Evolutionary conservation across 78 protist species (phyloP), one percentile per base, ranked within the genome.

Genomic region (Emiliania huxleyi): DNA sequence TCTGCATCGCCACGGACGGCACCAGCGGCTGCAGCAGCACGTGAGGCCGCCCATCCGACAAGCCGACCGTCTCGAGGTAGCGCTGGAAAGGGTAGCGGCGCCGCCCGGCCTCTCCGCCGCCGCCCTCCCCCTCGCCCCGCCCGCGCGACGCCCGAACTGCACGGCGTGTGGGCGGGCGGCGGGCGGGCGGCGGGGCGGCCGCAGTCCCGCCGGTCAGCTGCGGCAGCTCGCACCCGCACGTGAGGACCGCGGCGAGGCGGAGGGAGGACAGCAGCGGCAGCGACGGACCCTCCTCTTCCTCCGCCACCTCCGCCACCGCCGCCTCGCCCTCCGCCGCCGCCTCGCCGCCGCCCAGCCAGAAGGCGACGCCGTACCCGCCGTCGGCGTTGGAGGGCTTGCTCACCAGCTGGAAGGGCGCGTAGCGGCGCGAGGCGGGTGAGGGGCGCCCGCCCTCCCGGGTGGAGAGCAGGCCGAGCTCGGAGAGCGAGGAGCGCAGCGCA

Each of bases 331-430:
- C n/a, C n/a, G n/a, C n/a, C n/a, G n/a, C n/a, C n/a, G n/a, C n/a
- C n/a, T n/a, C n/a, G 6, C 29, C 71, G 71, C 71, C 79, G 69
- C 21, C 33, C 69, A 2, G 38, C 79, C 79, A 69, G 12, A 69
- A 69, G 42, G 79, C 79, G 18, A 69, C 79, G 42, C 79, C 79
- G 19, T 15, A 69, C 15, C 79, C 79, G 40, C 79, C 79, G 79
- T 69, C 79, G 21, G 79, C 79, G n/a, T 69, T 69, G 79, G 79
- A 69, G 29, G 79, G 79, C 79, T 69, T 69, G 40, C 42, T 69
- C 79, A 69, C 79, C 40, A 69, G 79, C 33, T 55, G 26, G 33
- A 55, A 22, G 1, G 69, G 69, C 33, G 33, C 33, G 5, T 21
- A 2, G 29, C 33, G 29, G 69, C 33, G 23, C 11, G 55, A 48